Evolutionary conservation across 371 early-diverging fungal genomes (phyloP).

Genomic region (Lichtheimia ornata): DNA sequence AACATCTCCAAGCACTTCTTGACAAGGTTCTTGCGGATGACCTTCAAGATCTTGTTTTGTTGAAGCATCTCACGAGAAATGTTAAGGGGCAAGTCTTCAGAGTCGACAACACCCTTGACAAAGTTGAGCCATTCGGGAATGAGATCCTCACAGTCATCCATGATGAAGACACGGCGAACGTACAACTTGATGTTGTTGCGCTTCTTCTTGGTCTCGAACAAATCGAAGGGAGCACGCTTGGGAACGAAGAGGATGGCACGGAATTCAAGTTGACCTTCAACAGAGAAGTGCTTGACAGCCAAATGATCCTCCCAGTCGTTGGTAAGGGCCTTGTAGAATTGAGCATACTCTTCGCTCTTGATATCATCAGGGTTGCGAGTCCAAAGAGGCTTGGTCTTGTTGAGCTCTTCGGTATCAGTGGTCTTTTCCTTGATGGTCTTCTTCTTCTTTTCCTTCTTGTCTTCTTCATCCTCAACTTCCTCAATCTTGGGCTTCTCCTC

Average conservation of each 20-base stretch:
- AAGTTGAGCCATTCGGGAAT: slow-evolving; percentile 66
- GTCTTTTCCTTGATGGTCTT: slow-evolving; percentile 69
- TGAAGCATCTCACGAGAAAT: slow-evolving; percentile 91
- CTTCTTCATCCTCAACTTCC: slow-evolving; percentile 59
- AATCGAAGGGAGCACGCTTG: slow-evolving; percentile 66
- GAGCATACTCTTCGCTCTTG: slow-evolving; percentile 73
- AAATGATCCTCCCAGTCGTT: slow-evolving; percentile 74
- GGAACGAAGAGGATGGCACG: slow-evolving; percentile 81
- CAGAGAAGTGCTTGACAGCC: slow-evolving; percentile 73
- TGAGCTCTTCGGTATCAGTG: slow-evolving; percentile 55
- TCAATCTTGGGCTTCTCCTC: slow-evolving; percentile 63
- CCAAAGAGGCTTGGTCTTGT: slow-evolving; percentile 87
- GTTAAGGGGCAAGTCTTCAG: slow-evolving; percentile 87
- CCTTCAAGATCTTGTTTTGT: slow-evolving; percentile 75
- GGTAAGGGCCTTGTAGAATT: slow-evolving; percentile 84
- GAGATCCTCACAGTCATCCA: slow-evolving; percentile 76
- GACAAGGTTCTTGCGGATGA: slow-evolving; percentile 79
- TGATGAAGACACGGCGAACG: slow-evolving; percentile 88
- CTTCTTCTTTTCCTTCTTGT: slow-evolving; percentile 76
- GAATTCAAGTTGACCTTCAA: slow-evolving; percentile 85
- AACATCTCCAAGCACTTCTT: slow-evolving; percentile 85
- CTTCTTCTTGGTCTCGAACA: slow-evolving; percentile 65
- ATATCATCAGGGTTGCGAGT: slow-evolving; percentile 78
- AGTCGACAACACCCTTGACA: slow-evolving; percentile 79
- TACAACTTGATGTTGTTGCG: slow-evolving; percentile 84